Percentiles rank a stretch among this genome's conserved stretches.
Conservation (phyloP, 768 basidiomycete species). For the Lactarius trivialis region DNA sequence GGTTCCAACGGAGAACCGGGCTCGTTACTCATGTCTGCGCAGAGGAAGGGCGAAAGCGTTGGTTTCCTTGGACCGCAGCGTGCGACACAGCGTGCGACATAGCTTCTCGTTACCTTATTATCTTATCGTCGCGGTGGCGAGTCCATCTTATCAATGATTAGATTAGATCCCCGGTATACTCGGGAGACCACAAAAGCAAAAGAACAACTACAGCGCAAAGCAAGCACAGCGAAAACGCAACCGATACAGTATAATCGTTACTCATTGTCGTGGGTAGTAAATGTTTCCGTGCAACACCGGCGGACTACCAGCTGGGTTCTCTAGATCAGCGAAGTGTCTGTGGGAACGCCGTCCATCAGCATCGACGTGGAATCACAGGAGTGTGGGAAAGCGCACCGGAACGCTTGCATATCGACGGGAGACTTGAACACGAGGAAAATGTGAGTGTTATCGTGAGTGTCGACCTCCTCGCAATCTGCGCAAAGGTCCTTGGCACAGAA, state of each 20-base stretch:
- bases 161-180: neutral
- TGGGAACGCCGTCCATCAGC: neutral
- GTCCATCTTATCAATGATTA: neutral
- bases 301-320: conserved; percentile 8
- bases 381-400: conserved; percentile 45
- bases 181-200: neutral
- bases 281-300: conserved; percentile 10
- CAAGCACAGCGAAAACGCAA: neutral
- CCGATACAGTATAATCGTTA: neutral
- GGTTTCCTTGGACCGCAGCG: neutral
- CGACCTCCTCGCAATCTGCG: conserved; percentile 69
- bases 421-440: conserved; percentile 88
- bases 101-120: too few species aligned
- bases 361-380: conserved; percentile 11
- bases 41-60: neutral
- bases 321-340: conserved; percentile 15
- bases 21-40: conserved; percentile 5
- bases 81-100: too few species aligned
- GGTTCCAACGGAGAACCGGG: neutral
- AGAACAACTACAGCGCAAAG: neutral
- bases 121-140: too few species aligned
- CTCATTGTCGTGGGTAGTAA: conserved; percentile 6
- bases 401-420: conserved; percentile 65
- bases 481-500: conserved; percentile 88
- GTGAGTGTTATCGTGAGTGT: conserved; percentile 78